A percentile compares a stretch with the other conserved stretches of the same genome.
phyloP scores from a whole-genome alignment of 352 stramenopile genomes.

The Blastocystis sp. region DNA sequence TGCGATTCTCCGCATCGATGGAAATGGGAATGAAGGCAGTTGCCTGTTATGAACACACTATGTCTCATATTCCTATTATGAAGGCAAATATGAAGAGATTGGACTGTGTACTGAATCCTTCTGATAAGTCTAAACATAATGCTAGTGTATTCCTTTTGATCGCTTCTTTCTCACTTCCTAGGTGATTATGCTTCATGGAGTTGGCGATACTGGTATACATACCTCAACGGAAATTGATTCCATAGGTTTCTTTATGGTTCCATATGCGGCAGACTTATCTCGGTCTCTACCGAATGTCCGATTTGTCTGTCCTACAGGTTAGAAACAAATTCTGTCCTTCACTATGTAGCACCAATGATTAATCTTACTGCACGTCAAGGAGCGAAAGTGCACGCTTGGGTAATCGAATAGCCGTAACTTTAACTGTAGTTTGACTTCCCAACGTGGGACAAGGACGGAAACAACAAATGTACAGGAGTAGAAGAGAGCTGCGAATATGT shows the following conservation, averaged over 20 bases:
- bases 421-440: conserved; percentile 47
- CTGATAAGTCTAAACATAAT: background rate
- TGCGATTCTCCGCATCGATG: background rate
- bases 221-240: background rate
- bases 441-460: conserved; percentile 13
- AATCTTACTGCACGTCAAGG: background rate
- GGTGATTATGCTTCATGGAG: conserved; percentile 61
- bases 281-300: background rate
- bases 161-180: conserved; percentile 15
- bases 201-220: conserved; percentile 35
- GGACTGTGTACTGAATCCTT: background rate
- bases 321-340: background rate
- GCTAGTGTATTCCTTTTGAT: background rate
- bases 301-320: conserved; percentile 57
- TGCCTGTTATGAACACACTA: conserved; percentile 4
- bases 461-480: conserved; percentile 26
- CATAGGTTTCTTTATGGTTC: conserved; percentile 61
- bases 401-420: background rate
- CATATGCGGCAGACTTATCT: conserved; percentile 43
- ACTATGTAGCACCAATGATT: background rate
- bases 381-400: conserved; percentile 31
- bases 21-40: background rate
- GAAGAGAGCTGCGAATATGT: conserved; percentile 34
- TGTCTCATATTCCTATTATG: conserved; percentile 44
- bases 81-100: conserved; percentile 53